Base-by-base conservation (phyloP, 2,329 filamentous ascomycete genomes). In the Colletotrichum eremochloae region DNA sequence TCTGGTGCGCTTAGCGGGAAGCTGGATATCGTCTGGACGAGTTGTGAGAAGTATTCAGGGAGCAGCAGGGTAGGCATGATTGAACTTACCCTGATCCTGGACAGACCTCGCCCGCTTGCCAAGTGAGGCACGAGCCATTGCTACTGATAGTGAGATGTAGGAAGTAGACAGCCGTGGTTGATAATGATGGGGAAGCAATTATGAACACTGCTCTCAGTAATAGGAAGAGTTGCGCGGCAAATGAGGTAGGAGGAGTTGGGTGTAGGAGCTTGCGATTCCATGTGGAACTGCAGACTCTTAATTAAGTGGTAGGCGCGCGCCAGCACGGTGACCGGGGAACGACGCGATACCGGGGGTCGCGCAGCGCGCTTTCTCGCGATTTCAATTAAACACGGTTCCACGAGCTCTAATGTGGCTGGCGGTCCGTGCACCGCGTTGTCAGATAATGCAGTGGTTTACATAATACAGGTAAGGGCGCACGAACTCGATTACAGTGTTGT, bases 1-100 rank as follows among this genome's bases (percentile, higher is more conserved):
- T 74, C 86, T 84, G 63, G 83, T 81, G 74, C 85, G 82, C 75
- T 89, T 90, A 52, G 81, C 76, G 53, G 86, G 84, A 44, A 80
- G 76, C 40, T 80, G 75, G 48, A 74, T 62, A 36, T 73, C 66
- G 63, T 48, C 40, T 71, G 18, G 18, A 50, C 29, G n/a, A 20
- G 38, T 33, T 40, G 50, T 72, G 20, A 74, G 68, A 44, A 55
- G 58, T 44, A 18, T 24, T 36, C n/a, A 20, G 36, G 3, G 24
- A 58, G 56, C 14, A 58, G 14, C 14, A 42, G 48, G 24, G n/a
- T n/a, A 29, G 12, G 42, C 31, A 15, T 52, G 24, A 38, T 55
- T 6, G 33, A 53, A 40, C 75, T 55, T 75, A 77, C 77, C 75
- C 74, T 73, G 66, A 31, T 75, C 74, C 44, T 67, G 61, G 33